phyloP scores from a whole-genome alignment of 306 rosid genomes.

The Trifolium subterraneum region DNA sequence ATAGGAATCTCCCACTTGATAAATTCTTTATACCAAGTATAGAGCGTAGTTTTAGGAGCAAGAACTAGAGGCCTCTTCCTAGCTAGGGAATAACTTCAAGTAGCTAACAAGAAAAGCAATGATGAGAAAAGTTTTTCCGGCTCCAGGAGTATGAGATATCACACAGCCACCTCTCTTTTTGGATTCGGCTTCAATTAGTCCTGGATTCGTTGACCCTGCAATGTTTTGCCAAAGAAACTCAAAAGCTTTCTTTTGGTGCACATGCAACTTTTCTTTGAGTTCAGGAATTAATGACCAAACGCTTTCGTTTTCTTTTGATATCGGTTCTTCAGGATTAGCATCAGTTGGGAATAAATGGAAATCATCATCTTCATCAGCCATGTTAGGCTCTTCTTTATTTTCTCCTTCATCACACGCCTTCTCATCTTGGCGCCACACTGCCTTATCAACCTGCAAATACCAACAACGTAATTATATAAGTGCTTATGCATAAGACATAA shows the following conservation, averaged over 20 bases:
- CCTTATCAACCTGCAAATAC: too few species aligned
- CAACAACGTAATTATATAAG: too few species aligned
- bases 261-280: constrained; percentile 52
- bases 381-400: constrained; percentile 43
- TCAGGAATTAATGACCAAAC: constrained; percentile 71
- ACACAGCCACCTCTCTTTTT: constrained; percentile 86
- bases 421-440: too few species aligned
- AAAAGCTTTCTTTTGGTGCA: constrained; percentile 91
- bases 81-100: constrained; percentile 88
- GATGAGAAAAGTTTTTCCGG: constrained; percentile 93
- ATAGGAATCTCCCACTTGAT: too few species aligned
- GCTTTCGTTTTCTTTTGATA: constrained; percentile 60
- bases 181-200: constrained; percentile 52
- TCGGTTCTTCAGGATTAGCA: constrained; percentile 47
- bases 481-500: too few species aligned
- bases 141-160: constrained; percentile 94
- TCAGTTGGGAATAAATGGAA: constrained; percentile 43
- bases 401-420: constrained; percentile 46
- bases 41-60: constrained; percentile 96
- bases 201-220: constrained; percentile 79
- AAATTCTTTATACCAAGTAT: constrained; percentile 96
- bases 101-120: constrained; percentile 91
- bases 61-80: constrained; percentile 84
- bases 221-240: too few species aligned
- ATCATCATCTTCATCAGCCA: constrained; percentile 55